Evolutionary conservation across 306 rosid genomes (phyloP).

Genomic region (Ormosia emarginata): DNA sequence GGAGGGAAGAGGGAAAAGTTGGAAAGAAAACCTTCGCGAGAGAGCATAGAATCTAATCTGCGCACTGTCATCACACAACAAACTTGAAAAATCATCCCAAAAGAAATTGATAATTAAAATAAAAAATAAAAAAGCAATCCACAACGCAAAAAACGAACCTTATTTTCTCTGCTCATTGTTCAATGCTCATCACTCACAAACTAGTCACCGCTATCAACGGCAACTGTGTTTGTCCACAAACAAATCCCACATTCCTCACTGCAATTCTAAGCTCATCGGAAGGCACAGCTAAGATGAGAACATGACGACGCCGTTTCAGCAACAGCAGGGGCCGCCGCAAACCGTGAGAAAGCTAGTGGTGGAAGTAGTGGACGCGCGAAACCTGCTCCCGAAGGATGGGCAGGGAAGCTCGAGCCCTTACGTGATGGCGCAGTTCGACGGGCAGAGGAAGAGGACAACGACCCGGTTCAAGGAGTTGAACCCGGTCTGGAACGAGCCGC

Average conservation of each 20-base stretch:
- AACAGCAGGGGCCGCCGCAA: slow-evolving; percentile 14
- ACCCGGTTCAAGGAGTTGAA: slow-evolving; percentile 67
- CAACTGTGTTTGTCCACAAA: neutral
- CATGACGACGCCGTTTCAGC: slow-evolving; percentile 62
- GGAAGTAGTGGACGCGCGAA: slow-evolving; percentile 78
- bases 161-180: neutral
- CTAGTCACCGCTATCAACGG: slow-evolving; percentile 52
- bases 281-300: slow-evolving; percentile 34
- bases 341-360: slow-evolving; percentile 55
- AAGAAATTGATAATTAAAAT: neutral
- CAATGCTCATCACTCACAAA: neutral
- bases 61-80: slow-evolving; percentile 31
- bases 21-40: slow-evolving; percentile 51
- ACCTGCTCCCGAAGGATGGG: slow-evolving; percentile 92
- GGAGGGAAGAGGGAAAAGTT: slow-evolving; percentile 30
- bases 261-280: neutral
- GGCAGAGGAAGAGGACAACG: slow-evolving; percentile 78
- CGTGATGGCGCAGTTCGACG: slow-evolving; percentile 78
- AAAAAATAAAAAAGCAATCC: slow-evolving; percentile 20
- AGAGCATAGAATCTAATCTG: slow-evolving; percentile 75
- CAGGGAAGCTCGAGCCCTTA: slow-evolving; percentile 96
- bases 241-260: neutral
- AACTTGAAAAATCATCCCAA: neutral
- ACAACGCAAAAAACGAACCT: slow-evolving; percentile 10
- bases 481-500: slow-evolving; percentile 80